phyloP scores from a whole-genome alignment of 176 grass and related monocot species.

The Cenchrus americanus region DNA sequence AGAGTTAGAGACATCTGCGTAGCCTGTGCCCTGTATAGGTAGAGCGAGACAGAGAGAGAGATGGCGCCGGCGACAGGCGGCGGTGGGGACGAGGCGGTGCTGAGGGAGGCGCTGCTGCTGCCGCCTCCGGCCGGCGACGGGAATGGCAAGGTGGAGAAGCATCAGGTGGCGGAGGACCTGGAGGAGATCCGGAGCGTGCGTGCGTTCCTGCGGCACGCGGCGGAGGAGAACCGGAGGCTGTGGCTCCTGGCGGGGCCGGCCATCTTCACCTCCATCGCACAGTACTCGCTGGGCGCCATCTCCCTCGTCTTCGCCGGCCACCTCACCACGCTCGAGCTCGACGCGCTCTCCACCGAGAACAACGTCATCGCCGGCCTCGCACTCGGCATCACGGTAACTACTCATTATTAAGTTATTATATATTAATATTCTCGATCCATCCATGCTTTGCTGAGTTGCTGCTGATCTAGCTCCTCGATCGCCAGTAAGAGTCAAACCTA shows the following conservation, averaged over 20 bases:
- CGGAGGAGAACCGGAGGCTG: slow-evolving; percentile 71
- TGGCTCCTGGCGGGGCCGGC: slow-evolving; percentile 73
- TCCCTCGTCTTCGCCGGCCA: slow-evolving; percentile 79
- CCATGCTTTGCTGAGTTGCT: background rate
- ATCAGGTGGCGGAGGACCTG: slow-evolving; percentile 41
- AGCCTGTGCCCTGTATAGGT: too few species aligned
- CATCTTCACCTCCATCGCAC: slow-evolving; percentile 81
- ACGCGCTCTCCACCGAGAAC: slow-evolving; percentile 91
- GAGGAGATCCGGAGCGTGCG: slow-evolving; percentile 67
- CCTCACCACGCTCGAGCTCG: slow-evolving; percentile 85
- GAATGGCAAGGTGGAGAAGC: background rate
- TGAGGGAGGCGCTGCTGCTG: slow-evolving; percentile 33
- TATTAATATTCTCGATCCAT: background rate
- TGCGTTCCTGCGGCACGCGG: slow-evolving; percentile 37
- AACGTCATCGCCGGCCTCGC: slow-evolving; percentile 83
- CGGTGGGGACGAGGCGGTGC: background rate
- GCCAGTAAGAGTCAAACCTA: too few species aligned
- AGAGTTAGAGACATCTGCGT: too few species aligned
- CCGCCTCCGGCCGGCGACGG: too few species aligned
- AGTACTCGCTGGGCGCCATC: slow-evolving; percentile 81
- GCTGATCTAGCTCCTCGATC: too few species aligned
- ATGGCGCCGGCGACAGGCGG: slow-evolving; percentile 21
- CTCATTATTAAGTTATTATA: background rate
- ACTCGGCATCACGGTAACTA: slow-evolving; percentile 64
- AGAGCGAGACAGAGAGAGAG: too few species aligned